phyloP scores from a whole-genome alignment of 352 stramenopile species.

The Pythium angustatum region DNA sequence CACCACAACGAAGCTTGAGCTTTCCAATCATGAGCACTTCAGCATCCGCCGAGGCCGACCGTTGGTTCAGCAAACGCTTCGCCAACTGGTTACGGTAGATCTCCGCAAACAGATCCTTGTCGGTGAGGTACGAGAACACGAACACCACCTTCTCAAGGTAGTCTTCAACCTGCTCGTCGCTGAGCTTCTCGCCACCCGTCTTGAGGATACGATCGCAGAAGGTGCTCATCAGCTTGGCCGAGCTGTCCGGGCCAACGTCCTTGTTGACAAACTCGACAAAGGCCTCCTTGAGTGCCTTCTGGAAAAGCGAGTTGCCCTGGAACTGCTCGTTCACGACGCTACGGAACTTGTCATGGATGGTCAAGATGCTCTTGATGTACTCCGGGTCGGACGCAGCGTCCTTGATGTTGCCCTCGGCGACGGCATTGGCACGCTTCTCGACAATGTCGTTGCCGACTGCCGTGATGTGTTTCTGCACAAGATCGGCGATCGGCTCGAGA shows the following conservation, averaged over 20 bases:
- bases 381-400: slow-evolving; percentile 91
- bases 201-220: slow-evolving; percentile 99
- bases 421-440: slow-evolving; percentile 75
- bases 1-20: slow-evolving; percentile 98
- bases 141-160: slow-evolving; percentile 98
- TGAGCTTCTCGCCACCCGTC: slow-evolving; percentile 97
- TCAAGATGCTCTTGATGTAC: slow-evolving; percentile 98
- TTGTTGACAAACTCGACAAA: slow-evolving; percentile 99
- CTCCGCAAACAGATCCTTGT: slow-evolving; percentile 99
- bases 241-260: slow-evolving; percentile 96
- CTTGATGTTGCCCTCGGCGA: slow-evolving; percentile 93
- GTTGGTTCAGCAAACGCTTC: slow-evolving; percentile 97
- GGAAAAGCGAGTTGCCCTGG: slow-evolving; percentile 95
- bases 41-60: slow-evolving; percentile 96
- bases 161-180: slow-evolving; percentile 96
- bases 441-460: slow-evolving; percentile 88
- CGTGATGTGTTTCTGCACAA: slow-evolving; percentile 96
- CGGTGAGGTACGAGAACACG: slow-evolving; percentile 98
- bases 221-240: slow-evolving; percentile 98
- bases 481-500: slow-evolving; percentile 95
- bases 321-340: slow-evolving; percentile 98
- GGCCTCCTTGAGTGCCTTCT: slow-evolving; percentile 99
- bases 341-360: slow-evolving; percentile 98
- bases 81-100: slow-evolving; percentile 99
- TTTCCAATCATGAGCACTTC: slow-evolving; percentile 99